These are phyloP conservation scores for Oidiodendron maius DNA, from an alignment of 495 filamentous ascomycete genomes.

Conservation along the genomic window DNA sequence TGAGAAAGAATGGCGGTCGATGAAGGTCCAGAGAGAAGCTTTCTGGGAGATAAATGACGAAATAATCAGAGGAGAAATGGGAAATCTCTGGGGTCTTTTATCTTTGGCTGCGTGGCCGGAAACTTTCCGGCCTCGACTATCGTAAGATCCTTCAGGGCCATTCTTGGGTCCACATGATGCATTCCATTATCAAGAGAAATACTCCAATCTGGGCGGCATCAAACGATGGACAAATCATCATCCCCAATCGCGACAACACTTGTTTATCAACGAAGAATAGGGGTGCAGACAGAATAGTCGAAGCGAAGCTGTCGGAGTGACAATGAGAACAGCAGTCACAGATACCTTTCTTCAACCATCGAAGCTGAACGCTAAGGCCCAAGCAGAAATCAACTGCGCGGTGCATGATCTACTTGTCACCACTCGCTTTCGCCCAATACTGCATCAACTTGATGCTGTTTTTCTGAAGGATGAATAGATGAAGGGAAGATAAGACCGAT, in stretches of 20 bases:
- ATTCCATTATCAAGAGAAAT: constrained; percentile 19
- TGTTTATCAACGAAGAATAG: neutral
- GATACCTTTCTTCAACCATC: too few species aligned
- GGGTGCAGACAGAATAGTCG: neutral
- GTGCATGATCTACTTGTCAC: too few species aligned
- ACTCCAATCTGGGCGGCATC: neutral
- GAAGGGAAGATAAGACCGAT: constrained; percentile 6
- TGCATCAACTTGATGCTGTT: neutral
- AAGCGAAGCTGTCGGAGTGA: too few species aligned
- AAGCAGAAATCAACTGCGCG: too few species aligned
- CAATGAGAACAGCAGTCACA: too few species aligned
- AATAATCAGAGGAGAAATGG: constrained; percentile 3
- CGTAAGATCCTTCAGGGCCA: constrained; percentile 4
- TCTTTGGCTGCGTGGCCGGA: constrained; percentile 20
- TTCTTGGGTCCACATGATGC: constrained; percentile 12
- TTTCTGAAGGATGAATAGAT: too few species aligned
- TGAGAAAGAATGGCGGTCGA: too few species aligned
- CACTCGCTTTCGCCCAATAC: too few species aligned
- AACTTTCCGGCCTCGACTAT: constrained; percentile 20
- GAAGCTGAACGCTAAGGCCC: too few species aligned
- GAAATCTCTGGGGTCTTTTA: constrained; percentile 17
- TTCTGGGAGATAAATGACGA: constrained; percentile 13
- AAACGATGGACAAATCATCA: neutral
- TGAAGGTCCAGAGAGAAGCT: neutral
- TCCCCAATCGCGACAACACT: neutral